Evolutionary conservation across 805 yeast genomes (phyloP).

Genomic region (Geotrichum ghanense): DNA sequence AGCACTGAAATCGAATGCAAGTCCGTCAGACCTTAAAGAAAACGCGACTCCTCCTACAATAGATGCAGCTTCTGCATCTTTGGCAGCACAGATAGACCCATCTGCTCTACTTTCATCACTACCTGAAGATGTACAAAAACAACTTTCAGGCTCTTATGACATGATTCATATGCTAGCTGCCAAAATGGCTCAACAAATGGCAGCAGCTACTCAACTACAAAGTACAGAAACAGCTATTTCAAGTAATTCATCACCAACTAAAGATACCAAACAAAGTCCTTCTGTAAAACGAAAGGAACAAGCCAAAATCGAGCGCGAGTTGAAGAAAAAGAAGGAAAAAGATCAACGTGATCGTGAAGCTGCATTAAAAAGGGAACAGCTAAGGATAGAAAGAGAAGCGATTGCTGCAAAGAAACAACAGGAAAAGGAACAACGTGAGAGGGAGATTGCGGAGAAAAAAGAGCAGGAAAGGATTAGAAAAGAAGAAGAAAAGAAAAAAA

Average conservation of each 20-base stretch:
- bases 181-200: neutral
- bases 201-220: neutral
- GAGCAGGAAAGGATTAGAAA: slow-evolving; percentile 10
- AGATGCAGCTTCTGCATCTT: neutral
- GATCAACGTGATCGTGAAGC: slow-evolving; percentile 15
- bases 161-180: neutral
- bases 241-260: neutral
- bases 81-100: neutral
- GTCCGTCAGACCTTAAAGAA: too few species aligned
- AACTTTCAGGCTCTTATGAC: neutral
- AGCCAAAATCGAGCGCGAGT: slow-evolving; percentile 12
- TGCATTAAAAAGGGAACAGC: slow-evolving; percentile 8
- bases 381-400: slow-evolving; percentile 15
- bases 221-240: neutral
- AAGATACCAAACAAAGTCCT: neutral
- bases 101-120: neutral
- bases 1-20: too few species aligned
- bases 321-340: slow-evolving; percentile 16
- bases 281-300: neutral
- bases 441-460: slow-evolving; percentile 13
- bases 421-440: slow-evolving; percentile 11
- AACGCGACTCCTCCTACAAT: too few species aligned
- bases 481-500: slow-evolving; percentile 9
- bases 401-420: slow-evolving; percentile 14
- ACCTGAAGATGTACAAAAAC: neutral